Conservation (phyloP, 176 grass and related monocot genomes). For the Avena atlantica region DNA sequence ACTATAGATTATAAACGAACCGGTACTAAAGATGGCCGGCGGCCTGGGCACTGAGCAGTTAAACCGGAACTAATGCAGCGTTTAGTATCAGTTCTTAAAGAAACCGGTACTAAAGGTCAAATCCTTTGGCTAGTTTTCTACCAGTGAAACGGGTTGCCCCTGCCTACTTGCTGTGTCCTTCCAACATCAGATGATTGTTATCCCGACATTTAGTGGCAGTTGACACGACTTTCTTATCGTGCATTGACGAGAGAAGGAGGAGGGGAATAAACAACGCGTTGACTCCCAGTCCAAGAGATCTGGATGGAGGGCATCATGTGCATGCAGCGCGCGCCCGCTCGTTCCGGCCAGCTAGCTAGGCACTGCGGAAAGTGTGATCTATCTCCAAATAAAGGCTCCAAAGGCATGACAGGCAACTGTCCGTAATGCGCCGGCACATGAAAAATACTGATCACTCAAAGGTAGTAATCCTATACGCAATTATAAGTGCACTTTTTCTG, state of each 20-base stretch:
- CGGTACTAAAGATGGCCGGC: no score
- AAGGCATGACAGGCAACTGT: not conserved
- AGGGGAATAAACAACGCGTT: not conserved
- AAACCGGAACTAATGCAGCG: no score
- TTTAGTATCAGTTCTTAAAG: no score
- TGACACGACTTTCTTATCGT: not conserved
- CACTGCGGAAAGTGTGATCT: slow-evolving; percentile 13
- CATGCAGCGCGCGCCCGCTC: not conserved
- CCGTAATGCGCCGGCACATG: slow-evolving; percentile 18
- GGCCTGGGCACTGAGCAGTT: no score
- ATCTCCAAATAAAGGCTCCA: not conserved
- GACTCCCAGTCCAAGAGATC: not conserved
- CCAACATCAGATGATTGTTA: no score
- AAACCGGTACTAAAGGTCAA: no score
- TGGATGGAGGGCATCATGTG: not conserved
- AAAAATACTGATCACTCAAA: not conserved
- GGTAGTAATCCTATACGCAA: not conserved
- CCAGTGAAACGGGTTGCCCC: no score
- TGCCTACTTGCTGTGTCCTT: no score
- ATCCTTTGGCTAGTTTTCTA: no score
- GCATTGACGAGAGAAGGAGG: not conserved
- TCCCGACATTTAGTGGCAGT: not conserved
- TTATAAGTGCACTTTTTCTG: not conserved
- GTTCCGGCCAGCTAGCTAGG: not conserved
- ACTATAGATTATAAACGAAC: no score